Base-by-base conservation (phyloP, 768 basidiomycete genomes). In the Crassisporium funariophilum region DNA sequence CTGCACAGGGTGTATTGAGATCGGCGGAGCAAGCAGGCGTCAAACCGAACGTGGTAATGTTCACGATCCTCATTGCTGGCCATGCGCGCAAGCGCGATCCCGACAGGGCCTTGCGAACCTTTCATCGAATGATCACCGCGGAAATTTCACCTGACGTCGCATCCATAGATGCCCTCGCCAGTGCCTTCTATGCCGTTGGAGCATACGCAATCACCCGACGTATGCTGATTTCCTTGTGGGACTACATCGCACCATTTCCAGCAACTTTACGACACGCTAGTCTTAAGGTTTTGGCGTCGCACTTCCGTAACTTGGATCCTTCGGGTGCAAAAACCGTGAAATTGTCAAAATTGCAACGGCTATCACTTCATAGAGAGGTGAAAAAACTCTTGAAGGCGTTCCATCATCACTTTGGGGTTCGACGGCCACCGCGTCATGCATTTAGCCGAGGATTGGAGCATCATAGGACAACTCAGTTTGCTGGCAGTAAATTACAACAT, bases 41-140 rank as follows among this genome's bases (percentile, higher is more conserved):
- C 48, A 63, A 70, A 17, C 78, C 83, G 16, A 82, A 83, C 53
- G 74, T 79, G 15, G 76, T 84, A 35, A 81, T 88, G 76, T 88
- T 83, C 71, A 91, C 90, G 19, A 82, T 85, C 50, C 75, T 94
- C 50, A 83, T 94, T 54, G 71, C 75, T 25, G 90, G 86, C 2
- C 78, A 84, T 62, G 86, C 79, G 16, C 78, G 80, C n/a, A 72
- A 74, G 41, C 77, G 79, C 11, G 66, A 81, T 23, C 79, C 86
- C 4, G 66, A 68, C 3, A 60, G 66, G 20, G 87, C 87, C 0
- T 64, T 78, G 53, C 65, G 62, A 23, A 66, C 73, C 19, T 91
- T 90, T 58, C 74, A 74, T 24, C 64, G 72, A 29, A 90, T 93
- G 87, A 53, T 87, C 10, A 65, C 69, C 2, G 64, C 68, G 11